Percentiles rank a stretch among this genome's conserved stretches.
phyloP scores from a whole-genome alignment of 495 filamentous ascomycete species.

The Hyaloscypha hepaticicola region DNA sequence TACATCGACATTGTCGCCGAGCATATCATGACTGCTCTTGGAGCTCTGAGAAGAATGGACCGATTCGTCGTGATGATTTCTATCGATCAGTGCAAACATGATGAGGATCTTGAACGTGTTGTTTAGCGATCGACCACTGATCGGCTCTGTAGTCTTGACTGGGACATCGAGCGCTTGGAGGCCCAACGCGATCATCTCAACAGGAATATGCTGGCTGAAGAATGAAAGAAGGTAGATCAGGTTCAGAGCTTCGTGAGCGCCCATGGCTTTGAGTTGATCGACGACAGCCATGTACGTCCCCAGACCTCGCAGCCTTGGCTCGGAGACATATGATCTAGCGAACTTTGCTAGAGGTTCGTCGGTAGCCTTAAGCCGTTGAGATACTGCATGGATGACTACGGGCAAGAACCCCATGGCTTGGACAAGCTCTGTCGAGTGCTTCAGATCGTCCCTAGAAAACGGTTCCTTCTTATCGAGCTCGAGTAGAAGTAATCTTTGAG shows the following conservation, averaged over 20 bases:
- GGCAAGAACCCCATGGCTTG: constrained; percentile 69
- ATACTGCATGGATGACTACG: constrained; percentile 75
- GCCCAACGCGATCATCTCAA: constrained; percentile 69
- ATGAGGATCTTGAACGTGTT: constrained; percentile 68
- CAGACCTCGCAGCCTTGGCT: constrained; percentile 64
- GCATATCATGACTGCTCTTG: constrained; percentile 49
- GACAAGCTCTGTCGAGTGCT: constrained; percentile 64
- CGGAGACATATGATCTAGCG: constrained; percentile 63
- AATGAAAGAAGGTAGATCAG: constrained; percentile 74
- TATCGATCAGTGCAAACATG: constrained; percentile 67
- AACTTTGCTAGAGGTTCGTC: constrained; percentile 69
- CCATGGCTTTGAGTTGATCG: constrained; percentile 62
- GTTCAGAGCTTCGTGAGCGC: constrained; percentile 63
- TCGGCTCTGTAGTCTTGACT: constrained; percentile 56
- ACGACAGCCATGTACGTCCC: constrained; percentile 67
- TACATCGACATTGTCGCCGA: constrained; percentile 62
- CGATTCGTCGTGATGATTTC: constrained; percentile 53
- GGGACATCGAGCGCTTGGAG: constrained; percentile 56
- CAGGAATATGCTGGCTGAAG: constrained; percentile 70
- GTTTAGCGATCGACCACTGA: constrained; percentile 49
- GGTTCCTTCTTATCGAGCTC: constrained; percentile 57
- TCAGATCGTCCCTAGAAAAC: constrained; percentile 56
- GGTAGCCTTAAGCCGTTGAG: constrained; percentile 69
- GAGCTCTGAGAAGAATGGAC: constrained; percentile 45
- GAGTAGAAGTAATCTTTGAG: constrained; percentile 45